These are phyloP conservation scores for Cetraspora pellucida DNA, from an alignment of 192 early-diverging fungal genomes.

Conservation along the genomic window DNA sequence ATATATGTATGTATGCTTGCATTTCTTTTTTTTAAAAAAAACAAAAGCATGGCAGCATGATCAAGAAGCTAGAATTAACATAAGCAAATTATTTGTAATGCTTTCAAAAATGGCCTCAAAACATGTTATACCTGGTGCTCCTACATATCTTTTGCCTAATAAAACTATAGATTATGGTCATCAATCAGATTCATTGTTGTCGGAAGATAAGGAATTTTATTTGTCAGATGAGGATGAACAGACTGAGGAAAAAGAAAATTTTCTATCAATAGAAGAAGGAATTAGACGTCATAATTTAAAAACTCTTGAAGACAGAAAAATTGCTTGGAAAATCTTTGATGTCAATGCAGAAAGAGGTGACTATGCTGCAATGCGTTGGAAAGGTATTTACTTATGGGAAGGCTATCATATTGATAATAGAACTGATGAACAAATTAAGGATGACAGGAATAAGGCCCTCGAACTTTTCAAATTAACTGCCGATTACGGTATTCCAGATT, in stretches of 20 bases:
- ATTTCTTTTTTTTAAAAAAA: not conserved
- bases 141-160: not conserved
- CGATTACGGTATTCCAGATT: not conserved
- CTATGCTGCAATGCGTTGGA: conserved; percentile 8
- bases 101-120: not conserved
- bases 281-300: not conserved
- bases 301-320: not conserved
- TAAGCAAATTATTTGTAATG: not conserved
- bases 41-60: not conserved
- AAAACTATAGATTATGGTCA: not conserved
- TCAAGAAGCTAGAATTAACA: not conserved
- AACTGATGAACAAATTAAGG: not conserved
- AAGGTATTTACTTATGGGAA: conserved; percentile 26
- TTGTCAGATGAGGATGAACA: no score
- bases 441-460: not conserved
- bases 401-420: not conserved
- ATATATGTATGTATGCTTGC: no score
- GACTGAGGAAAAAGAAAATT: no score
- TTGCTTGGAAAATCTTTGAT: not conserved
- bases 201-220: no score
- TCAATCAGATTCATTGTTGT: not conserved
- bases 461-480: conserved; percentile 12
- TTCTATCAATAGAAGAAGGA: not conserved
- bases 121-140: no score
- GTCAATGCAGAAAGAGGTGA: not conserved